These are phyloP conservation scores for Acorus gramineus DNA, from an alignment of 106 monocot genomes.

Conservation along the genomic window DNA sequence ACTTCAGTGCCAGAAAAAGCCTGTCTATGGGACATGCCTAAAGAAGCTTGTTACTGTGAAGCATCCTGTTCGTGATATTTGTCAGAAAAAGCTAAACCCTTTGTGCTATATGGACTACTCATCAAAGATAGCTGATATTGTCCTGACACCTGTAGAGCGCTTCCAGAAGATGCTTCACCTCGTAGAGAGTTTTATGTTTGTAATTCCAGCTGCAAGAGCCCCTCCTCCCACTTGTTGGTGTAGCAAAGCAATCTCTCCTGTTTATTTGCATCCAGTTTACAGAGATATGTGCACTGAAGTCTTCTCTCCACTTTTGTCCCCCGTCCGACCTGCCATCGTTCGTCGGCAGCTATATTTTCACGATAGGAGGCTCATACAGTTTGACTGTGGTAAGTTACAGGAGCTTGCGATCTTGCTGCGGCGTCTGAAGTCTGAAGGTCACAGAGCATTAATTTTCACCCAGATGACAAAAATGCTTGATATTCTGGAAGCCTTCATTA, in stretches of 20 bases:
- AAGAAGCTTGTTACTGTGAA: slow-evolving; percentile 61
- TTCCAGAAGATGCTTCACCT: slow-evolving; percentile 59
- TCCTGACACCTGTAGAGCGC: slow-evolving; percentile 68
- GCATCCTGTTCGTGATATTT: slow-evolving; percentile 63
- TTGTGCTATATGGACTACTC: slow-evolving; percentile 73
- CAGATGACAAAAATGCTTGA: slow-evolving; percentile 99
- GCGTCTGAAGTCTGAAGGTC: slow-evolving; percentile 77
- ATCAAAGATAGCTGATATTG: slow-evolving; percentile 65
- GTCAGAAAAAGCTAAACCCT: slow-evolving; percentile 61
- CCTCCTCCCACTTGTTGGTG: slow-evolving; percentile 81
- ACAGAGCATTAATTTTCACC: slow-evolving; percentile 93
- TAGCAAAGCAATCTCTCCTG: slow-evolving; percentile 45
- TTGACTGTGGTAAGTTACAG: slow-evolving; percentile 98
- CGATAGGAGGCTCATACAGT: slow-evolving; percentile 92
- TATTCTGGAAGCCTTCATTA: slow-evolving; percentile 91
- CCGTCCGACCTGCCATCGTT: slow-evolving; percentile 80
- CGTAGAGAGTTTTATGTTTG: slow-evolving; percentile 87
- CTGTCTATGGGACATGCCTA: slow-evolving; percentile 75
- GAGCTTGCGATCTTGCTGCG: slow-evolving; percentile 73
- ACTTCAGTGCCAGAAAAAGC: slow-evolving; percentile 59
- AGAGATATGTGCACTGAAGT: slow-evolving; percentile 38
- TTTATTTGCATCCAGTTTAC: slow-evolving; percentile 39
- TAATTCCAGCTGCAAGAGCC: slow-evolving; percentile 84
- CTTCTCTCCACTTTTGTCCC: slow-evolving; percentile 63
- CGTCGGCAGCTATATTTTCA: slow-evolving; percentile 97